phyloP scores from a whole-genome alignment of 1,139 yeast species.

The Scheffersomyces quercinus region DNA sequence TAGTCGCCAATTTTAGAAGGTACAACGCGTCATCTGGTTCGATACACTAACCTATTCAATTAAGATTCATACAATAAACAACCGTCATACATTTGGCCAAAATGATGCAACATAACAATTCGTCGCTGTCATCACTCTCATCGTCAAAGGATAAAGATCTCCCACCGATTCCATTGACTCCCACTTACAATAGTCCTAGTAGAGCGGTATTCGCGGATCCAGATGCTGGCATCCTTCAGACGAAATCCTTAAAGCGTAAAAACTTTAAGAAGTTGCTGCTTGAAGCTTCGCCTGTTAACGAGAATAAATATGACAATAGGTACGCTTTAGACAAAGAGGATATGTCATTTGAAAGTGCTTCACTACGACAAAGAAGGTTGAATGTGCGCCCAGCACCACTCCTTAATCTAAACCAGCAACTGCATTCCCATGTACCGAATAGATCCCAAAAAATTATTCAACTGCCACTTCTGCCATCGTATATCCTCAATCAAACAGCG shows the following conservation, averaged over 20 bases:
- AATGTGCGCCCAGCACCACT: conserved; percentile 22
- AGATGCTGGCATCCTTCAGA: conserved; percentile 30
- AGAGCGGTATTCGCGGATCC: neutral
- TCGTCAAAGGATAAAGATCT: conserved; percentile 36
- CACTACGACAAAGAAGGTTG: conserved; percentile 15
- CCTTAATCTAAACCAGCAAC: conserved; percentile 9
- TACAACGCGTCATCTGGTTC: too few species aligned
- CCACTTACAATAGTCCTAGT: neutral
- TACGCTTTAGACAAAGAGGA: conserved; percentile 1
- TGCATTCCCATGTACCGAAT: neutral
- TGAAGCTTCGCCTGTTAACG: conserved; percentile 15
- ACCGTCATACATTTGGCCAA: neutral
- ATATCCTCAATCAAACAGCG: conserved; percentile 7
- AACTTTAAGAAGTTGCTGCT: conserved; percentile 73
- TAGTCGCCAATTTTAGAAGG: too few species aligned
- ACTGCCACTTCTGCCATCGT: neutral
- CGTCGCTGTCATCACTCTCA: conserved; percentile 26
- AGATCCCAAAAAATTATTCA: too few species aligned
- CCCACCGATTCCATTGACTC: conserved; percentile 38
- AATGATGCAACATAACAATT: conserved; percentile 29
- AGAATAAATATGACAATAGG: neutral
- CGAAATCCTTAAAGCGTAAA: conserved; percentile 67
- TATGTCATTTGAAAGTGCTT: conserved; percentile 7
- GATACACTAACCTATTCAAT: too few species aligned
- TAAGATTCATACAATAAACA: too few species aligned